phyloP scores from a whole-genome alignment of 306 rosid species.

The Castanea sativa region DNA sequence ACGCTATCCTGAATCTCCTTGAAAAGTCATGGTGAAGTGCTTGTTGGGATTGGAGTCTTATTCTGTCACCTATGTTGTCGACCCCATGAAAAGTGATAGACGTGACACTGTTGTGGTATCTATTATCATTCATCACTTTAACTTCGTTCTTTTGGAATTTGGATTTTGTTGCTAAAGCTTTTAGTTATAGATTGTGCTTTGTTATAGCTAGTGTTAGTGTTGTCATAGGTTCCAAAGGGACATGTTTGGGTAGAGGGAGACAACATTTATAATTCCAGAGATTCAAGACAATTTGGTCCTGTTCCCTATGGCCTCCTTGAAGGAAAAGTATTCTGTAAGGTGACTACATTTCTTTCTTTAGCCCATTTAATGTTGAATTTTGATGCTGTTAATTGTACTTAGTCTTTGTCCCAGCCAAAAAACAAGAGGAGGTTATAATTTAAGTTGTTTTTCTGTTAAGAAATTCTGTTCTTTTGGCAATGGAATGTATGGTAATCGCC shows the following conservation, averaged over 20 bases:
- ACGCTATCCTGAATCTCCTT: slow-evolving; percentile 48
- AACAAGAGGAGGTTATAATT: neutral
- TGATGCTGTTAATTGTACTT: neutral
- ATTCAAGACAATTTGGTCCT: slow-evolving; percentile 71
- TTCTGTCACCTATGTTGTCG: slow-evolving; percentile 45
- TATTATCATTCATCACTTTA: neutral
- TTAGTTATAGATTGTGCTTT: neutral
- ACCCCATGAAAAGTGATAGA: slow-evolving; percentile 42
- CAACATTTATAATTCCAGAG: slow-evolving; percentile 39
- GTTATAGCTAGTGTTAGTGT: neutral
- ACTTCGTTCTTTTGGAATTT: neutral
- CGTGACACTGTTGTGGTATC: slow-evolving; percentile 58
- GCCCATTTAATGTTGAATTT: neutral
- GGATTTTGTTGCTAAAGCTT: neutral
- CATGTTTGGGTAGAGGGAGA: slow-evolving; percentile 80
- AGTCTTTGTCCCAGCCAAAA: neutral
- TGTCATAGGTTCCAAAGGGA: slow-evolving; percentile 68
- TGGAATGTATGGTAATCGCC: no score
- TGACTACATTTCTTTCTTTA: slow-evolving; percentile 23
- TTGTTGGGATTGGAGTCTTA: slow-evolving; percentile 76
- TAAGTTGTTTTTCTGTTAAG: neutral
- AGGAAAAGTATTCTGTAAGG: slow-evolving; percentile 66
- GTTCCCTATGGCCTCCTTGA: slow-evolving; percentile 66
- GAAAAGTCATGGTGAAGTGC: slow-evolving; percentile 42
- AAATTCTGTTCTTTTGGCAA: neutral